Conservation (phyloP, 371 early-diverging fungal genomes). For the Rhizopus arrhizus region DNA sequence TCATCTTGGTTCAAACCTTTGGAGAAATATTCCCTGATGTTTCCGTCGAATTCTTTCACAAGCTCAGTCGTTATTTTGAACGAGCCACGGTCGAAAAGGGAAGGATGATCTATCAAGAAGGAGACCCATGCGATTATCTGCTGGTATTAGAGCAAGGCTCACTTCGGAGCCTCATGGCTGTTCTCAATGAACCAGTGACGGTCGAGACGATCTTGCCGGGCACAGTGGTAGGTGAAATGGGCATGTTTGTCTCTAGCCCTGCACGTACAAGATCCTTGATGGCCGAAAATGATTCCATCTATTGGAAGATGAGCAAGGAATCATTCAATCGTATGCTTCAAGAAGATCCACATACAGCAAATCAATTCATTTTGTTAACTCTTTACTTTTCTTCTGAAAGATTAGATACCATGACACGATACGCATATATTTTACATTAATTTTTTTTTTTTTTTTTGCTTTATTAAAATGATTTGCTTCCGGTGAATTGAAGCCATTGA, state of each 20-base stretch:
- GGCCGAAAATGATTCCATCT: slow-evolving; percentile 63
- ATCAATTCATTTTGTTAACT: slow-evolving; percentile 57
- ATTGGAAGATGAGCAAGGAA: slow-evolving; percentile 67
- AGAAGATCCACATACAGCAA: slow-evolving; percentile 52
- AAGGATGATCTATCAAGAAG: slow-evolving; percentile 67
- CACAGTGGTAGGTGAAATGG: slow-evolving; percentile 78
- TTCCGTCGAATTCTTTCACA: slow-evolving; percentile 58
- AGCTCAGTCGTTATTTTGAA: slow-evolving; percentile 66
- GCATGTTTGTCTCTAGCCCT: slow-evolving; percentile 61
- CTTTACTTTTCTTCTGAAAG: slow-evolving; percentile 64
- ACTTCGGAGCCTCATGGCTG: slow-evolving; percentile 61
- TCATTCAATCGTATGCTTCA: slow-evolving; percentile 62
- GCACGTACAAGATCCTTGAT: slow-evolving; percentile 61
- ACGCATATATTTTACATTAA: slow-evolving; percentile 59
- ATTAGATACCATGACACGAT: slow-evolving; percentile 59
- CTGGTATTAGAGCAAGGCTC: slow-evolving; percentile 81
- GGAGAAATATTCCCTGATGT: slow-evolving; percentile 46
- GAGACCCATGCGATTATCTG: slow-evolving; percentile 64
- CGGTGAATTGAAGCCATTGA: slow-evolving; percentile 32
- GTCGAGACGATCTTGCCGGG: slow-evolving; percentile 78
- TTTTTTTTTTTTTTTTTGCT: slow-evolving; percentile 3
- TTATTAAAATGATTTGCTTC: slow-evolving; percentile 31
- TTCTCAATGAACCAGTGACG: slow-evolving; percentile 46
- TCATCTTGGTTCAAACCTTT: slow-evolving; percentile 70
- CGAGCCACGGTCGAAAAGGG: slow-evolving; percentile 53